Conservation (phyloP, 305 asterid species). For the Nicotiana rustica region DNA sequence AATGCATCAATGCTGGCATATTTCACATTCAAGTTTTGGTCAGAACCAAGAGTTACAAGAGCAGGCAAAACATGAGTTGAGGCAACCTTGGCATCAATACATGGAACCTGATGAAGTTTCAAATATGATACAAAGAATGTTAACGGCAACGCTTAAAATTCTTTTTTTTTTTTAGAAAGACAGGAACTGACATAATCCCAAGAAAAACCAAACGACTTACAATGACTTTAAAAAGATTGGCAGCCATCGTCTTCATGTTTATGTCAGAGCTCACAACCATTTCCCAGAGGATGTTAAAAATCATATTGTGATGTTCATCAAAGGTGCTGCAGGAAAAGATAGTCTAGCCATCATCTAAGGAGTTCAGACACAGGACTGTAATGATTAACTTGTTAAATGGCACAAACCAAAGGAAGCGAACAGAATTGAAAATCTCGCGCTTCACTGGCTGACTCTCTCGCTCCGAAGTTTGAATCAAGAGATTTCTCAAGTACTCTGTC, state of each 20-base stretch:
- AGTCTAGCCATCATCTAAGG: slow-evolving; percentile 24
- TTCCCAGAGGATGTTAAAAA: slow-evolving; percentile 95
- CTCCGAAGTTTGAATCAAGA: slow-evolving; percentile 70
- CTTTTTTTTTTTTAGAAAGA: background rate
- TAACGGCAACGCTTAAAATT: slow-evolving; percentile 23
- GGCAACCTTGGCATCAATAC: slow-evolving; percentile 84
- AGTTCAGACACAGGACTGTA: slow-evolving; percentile 24
- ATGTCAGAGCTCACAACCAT: slow-evolving; percentile 86
- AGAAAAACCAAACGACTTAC: slow-evolving; percentile 56
- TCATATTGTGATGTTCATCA: slow-evolving; percentile 79
- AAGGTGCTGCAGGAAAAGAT: slow-evolving; percentile 68
- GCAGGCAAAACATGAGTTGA: slow-evolving; percentile 95
- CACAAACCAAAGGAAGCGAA: slow-evolving; percentile 90
- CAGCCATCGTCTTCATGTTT: slow-evolving; percentile 78
- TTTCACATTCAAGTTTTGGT: slow-evolving; percentile 90
- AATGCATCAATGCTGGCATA: slow-evolving; percentile 96
- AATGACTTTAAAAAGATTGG: slow-evolving; percentile 86
- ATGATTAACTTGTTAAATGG: slow-evolving; percentile 23
- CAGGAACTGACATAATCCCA: slow-evolving; percentile 12
- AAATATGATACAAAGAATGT: slow-evolving; percentile 31
- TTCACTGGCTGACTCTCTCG: slow-evolving; percentile 69
- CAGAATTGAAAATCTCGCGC: slow-evolving; percentile 77
- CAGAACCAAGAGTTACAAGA: slow-evolving; percentile 97
- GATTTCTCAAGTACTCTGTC: slow-evolving; percentile 73
- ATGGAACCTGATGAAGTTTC: slow-evolving; percentile 72